phyloP scores from a whole-genome alignment of 2,329 filamentous ascomycete species.

The Thielaviopsis cerberus region DNA sequence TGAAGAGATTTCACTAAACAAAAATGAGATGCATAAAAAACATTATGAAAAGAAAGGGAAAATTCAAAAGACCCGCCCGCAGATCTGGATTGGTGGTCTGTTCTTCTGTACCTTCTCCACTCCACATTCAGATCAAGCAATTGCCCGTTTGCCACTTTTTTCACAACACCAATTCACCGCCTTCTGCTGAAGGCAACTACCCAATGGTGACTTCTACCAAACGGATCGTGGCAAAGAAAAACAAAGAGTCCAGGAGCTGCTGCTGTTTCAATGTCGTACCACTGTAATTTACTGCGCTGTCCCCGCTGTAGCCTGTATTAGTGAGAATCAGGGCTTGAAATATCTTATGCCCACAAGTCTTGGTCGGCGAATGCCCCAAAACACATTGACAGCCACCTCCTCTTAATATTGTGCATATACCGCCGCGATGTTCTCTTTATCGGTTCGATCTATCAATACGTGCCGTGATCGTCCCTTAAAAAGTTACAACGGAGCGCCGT shows the following conservation, averaged over 20 bases:
- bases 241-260: background rate
- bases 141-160: background rate
- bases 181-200: background rate
- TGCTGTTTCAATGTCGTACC: background rate
- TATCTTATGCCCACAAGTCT: background rate
- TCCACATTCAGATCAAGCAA: background rate
- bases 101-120: background rate
- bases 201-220: too few relatives aligned
- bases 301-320: background rate
- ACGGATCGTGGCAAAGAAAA: too few relatives aligned
- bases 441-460: background rate
- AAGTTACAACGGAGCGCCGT: background rate
- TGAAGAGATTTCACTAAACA: background rate
- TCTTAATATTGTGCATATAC: background rate
- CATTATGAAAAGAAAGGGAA: background rate
- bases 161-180: background rate
- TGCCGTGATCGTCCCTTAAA: background rate
- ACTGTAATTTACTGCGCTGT: background rate
- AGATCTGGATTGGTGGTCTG: background rate
- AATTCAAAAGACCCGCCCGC: background rate
- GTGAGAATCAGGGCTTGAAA: background rate
- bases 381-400: background rate
- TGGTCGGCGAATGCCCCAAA: background rate
- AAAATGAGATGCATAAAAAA: too few relatives aligned
- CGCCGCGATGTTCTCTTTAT: background rate